These are phyloP conservation scores for Vaccinium vitisidaea DNA, from an alignment of 148 eudicot species.

Conservation along the genomic window DNA sequence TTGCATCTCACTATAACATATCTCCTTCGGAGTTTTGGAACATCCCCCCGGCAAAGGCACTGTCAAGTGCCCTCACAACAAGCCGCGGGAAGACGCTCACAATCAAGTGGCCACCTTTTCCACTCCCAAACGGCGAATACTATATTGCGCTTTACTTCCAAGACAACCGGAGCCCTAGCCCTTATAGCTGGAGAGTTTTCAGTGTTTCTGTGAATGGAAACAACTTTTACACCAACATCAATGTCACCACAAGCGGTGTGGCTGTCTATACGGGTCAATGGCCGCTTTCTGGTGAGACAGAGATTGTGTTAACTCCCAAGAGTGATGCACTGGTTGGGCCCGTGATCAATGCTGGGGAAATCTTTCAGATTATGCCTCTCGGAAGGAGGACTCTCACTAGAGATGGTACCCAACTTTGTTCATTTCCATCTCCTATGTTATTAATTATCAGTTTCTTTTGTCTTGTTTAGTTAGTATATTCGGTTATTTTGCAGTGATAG, in stretches of 20 bases:
- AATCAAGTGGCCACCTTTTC: constrained; percentile 58
- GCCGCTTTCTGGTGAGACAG: constrained; percentile 63
- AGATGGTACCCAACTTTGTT: constrained; percentile 52
- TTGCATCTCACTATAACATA: constrained; percentile 39
- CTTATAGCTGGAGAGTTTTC: constrained; percentile 85
- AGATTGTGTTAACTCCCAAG: constrained; percentile 47
- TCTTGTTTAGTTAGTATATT: background rate
- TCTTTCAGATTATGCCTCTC: constrained; percentile 56
- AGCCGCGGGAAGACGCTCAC: constrained; percentile 62
- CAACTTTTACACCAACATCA: constrained; percentile 43
- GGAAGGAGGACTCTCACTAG: constrained; percentile 46
- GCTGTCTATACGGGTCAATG: constrained; percentile 55
- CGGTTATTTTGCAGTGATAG: constrained; percentile 37
- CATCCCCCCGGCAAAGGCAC: constrained; percentile 61
- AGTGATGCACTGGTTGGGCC: constrained; percentile 66
- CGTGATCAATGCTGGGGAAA: constrained; percentile 75
- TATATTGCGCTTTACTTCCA: constrained; percentile 82
- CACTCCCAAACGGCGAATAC: constrained; percentile 52
- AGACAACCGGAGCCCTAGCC: constrained; percentile 67
- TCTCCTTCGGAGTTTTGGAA: constrained; percentile 77
- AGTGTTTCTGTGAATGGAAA: constrained; percentile 51
- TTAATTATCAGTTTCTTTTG: background rate
- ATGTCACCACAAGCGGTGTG: constrained; percentile 60
- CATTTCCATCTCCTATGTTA: background rate
- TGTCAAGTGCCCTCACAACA: constrained; percentile 52